Conservation (phyloP, 371 early-diverging fungal species). For the Mucor plumbeus region DNA sequence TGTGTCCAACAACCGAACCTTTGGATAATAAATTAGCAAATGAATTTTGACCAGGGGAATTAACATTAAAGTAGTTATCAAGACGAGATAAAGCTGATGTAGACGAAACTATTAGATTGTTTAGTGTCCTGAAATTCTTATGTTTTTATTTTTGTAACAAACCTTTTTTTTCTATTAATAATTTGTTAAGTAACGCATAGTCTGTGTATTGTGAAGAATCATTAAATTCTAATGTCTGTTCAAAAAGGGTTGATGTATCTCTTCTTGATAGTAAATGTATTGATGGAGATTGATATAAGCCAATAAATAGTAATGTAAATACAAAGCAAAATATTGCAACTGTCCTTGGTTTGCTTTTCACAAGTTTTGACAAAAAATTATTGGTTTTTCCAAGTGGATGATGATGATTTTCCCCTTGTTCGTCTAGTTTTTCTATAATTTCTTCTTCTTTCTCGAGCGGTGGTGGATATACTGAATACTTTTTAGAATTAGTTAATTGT, state of each 20-base stretch:
- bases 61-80: not conserved
- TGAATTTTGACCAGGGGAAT: not conserved
- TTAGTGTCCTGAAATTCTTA: not conserved
- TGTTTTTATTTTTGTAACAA: too few species aligned
- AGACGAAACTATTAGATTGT: not conserved
- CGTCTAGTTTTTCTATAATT: not conserved
- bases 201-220: conserved; percentile 40
- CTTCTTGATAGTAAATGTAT: not conserved
- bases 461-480: conserved; percentile 19
- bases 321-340: not conserved
- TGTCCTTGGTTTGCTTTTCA: not conserved
- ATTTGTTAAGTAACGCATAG: conserved; percentile 32
- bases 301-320: not conserved
- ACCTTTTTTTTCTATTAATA: conserved; percentile 26
- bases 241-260: not conserved
- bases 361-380: not conserved
- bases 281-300: not conserved
- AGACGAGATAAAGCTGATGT: not conserved
- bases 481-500: conserved; percentile 17
- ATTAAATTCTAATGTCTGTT: not conserved
- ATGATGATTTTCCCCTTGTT: not conserved
- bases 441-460: not conserved
- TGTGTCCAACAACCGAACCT: conserved; percentile 21
- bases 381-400: not conserved
- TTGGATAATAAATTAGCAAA: conserved; percentile 9